Base-by-base conservation (phyloP, 2,329 filamentous ascomycete genomes). In the Arthrobotrys sinensis region DNA sequence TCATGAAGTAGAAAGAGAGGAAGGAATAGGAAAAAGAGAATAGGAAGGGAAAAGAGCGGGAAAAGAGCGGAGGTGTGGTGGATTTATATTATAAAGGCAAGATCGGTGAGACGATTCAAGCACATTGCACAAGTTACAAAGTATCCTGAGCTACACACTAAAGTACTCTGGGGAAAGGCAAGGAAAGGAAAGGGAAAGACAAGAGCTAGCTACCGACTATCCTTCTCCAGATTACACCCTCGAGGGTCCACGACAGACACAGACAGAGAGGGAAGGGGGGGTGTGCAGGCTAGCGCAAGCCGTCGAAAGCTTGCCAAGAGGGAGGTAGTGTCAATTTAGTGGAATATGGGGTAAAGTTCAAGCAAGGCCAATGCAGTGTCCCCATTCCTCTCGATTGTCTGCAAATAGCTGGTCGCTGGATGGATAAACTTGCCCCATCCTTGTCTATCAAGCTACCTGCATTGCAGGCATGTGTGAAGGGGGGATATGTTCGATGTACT, bases 281-380 rank as follows among this genome's bases (percentile, higher is more conserved):
- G 70, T 75, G 60, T 62, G 21, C 66, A 62, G 66, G 45, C 66
- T 57, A 68, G 50, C 65, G 50, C 65, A 46, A 19, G 32, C 14
- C 46, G 52, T 57, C 52, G 43, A 70, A 28, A 69, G 52, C 50
- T 69, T 68, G 46, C 38, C 55, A 53, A 64, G 38, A 64, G 45
- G 55, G 55, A 45, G 48, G 53, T 24, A 65, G 62, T 48, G 28
- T 32, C 21, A 4, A 46, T 24, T 19, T 24, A 43, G 43, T 28
- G 40, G 50, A 73, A 50, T 73, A 73, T 73, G 69, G 69, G 69
- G 69, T 66, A 73, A 70, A 65, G 43, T 70, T 70, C 57, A 52
- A 48, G 12, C 8, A 34, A 50, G 16, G 48, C 65, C 66, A 71
- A 63, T 63, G 53, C 55, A 63, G 14, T 4, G 28, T 8, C 24